Conservation (phyloP, 495 filamentous ascomycete species). For the Aspergillus bridgeri region DNA sequence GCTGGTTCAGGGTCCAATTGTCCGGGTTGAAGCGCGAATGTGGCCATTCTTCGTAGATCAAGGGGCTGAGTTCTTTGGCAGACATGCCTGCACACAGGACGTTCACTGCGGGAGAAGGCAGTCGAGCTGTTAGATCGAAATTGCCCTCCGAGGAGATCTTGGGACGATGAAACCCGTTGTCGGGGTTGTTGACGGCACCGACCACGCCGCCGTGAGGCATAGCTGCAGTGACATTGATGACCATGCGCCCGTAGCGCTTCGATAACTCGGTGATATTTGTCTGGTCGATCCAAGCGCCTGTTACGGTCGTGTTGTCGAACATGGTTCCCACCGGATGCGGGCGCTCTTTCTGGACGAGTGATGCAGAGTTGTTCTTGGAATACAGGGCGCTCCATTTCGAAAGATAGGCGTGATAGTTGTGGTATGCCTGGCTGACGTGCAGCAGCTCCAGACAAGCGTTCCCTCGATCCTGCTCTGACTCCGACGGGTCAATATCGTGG, state of each 20-base stretch:
- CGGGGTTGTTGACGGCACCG: conserved; percentile 52
- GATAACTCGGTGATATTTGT: conserved; percentile 47
- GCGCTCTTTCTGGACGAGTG: conserved; percentile 30
- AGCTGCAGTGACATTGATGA: conserved; percentile 72
- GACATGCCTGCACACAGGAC: conserved; percentile 66
- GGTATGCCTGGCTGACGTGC: conserved; percentile 58
- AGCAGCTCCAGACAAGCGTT: conserved; percentile 61
- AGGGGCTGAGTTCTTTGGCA: conserved; percentile 51
- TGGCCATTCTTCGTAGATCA: conserved; percentile 60
- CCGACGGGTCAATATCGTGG: conserved; percentile 26
- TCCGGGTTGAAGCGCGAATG: conserved; percentile 38
- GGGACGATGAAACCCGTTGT: conserved; percentile 65
- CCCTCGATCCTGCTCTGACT: conserved; percentile 16
- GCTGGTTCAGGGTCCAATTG: conserved; percentile 21
- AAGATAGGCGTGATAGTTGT: conserved; percentile 49
- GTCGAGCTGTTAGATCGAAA: conserved; percentile 60
- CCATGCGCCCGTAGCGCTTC: conserved; percentile 41
- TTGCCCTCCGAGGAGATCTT: conserved; percentile 62
- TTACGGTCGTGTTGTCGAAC: conserved; percentile 63
- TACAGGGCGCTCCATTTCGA: conserved; percentile 45
- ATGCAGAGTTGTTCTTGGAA: conserved; percentile 30
- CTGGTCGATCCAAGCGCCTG: conserved; percentile 56
- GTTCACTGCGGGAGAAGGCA: conserved; percentile 63
- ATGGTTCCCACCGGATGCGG: conserved; percentile 54
- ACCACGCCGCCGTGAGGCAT: conserved; percentile 70